Evolutionary conservation across 495 filamentous ascomycete species (phyloP), one percentile per base, ranked within the genome.

Genomic region (Penicillium flavigenum): DNA sequence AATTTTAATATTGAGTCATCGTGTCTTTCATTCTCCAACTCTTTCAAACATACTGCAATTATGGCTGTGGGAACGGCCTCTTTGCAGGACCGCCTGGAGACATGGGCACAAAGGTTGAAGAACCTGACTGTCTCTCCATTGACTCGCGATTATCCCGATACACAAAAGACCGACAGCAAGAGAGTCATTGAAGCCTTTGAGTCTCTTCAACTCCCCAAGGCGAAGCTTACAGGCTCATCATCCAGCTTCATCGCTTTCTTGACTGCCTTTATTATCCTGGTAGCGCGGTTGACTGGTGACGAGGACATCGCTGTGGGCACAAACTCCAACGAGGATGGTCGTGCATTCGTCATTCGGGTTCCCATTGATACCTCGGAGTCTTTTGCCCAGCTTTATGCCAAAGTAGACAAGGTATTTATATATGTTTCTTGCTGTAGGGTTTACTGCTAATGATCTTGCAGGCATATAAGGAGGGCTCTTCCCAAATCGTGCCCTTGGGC

Each of bases 231-330:
- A 17, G 72, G 68, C 1, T 68, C 73, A 38, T 65, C 66, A 1
- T 75, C 77, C 0, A 71, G 69, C 0, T 81, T 81, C 45, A 79
- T 75, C 0, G 66, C 79, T 47, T 67, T 81, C 47, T 47, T 81
- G 38, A 70, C 77, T 16, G 76, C 79, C 27, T 80, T 79, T 45
- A 67, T 76, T 1, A 65, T 79, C 51, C 63, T 81, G 36, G 77
- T 76, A n/a, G 73, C 71, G 51, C 73, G 79, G 43, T 63, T 81
- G 63, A 79, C 79, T n/a, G 79, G 79, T 32, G 79, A 81, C 57
- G 79, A 81, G 56, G 79, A 81, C 50, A 80, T 81, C 38, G 71
- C 76, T 11, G 65, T 81, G 41, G 79, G 75, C 14, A 81, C 79
- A 7, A 80, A 69, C 48, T 66, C 68, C 10, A 72, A 65, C 31